Evolutionary conservation across 176 grass and related monocot genomes (phyloP), one percentile per base, ranked within the genome.

Genomic region (Eleusine indica): DNA sequence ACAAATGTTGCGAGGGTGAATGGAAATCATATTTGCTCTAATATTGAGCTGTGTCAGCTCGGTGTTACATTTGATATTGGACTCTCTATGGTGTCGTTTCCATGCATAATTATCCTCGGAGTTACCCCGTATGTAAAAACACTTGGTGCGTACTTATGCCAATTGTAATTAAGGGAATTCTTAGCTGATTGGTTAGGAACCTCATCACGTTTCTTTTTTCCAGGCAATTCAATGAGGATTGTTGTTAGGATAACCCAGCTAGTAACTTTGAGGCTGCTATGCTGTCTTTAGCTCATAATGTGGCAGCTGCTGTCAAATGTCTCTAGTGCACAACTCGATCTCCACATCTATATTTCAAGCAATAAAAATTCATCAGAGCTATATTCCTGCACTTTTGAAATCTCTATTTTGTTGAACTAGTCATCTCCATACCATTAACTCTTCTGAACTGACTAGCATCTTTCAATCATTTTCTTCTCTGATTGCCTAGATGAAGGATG

Each of bases 401-500:
- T 82, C 66, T 77, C 25, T 42, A 42, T 67, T 76, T 71, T 86
- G 43, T 72, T 82, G 25, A 76, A 81, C 32, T 76, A 77, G 9
- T 66, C 25, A 64, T 78, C 25, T 32, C 19, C 12, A 47, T 57
- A 17, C 21, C 18, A 66, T 60, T 72, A 81, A 37, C 74, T 86
- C 4, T 58, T 79, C 42, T 49, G 22, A 74, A 49, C 52, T 79
- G 68, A 83, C 75, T 69, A 52, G 19, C 37, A 75, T 69, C 84
- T 30, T 87, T 74, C 18, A 5, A 71, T 64, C 4, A 42, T 81
- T 70, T 67, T 79, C n/a, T 58, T 87, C 69, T 89, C 4, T 85
- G 44, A 30, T 79, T 74, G 13, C 74, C 25, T 76, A 99, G 96
- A 96, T 96, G 89, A 99, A 99, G 87, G 96, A 99, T 89, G 80